Percentiles rank a stretch among this genome's conserved stretches.
Conservation (phyloP, 2,329 filamentous ascomycete genomes). For the Paracamarosporium sp. region DNA sequence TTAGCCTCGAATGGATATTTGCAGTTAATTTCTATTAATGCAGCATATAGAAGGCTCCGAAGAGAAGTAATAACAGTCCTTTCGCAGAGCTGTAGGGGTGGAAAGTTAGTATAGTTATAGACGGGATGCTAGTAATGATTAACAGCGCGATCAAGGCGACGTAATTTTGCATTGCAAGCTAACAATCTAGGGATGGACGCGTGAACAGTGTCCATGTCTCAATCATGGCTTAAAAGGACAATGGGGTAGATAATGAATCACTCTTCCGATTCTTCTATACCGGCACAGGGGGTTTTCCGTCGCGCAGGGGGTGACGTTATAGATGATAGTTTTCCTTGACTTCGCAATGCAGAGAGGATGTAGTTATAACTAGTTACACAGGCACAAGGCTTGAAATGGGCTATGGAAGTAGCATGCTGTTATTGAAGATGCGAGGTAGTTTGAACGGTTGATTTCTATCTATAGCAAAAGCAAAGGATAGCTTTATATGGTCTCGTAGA, state of each 20-base stretch:
- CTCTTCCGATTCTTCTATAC: neutral
- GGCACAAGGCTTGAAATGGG: no score
- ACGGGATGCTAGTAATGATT: neutral
- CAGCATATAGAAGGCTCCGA: neutral
- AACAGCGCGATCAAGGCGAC: neutral
- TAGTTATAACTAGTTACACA: no score
- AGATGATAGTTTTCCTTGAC: no score
- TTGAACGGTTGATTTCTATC: no score
- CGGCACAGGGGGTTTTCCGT: neutral
- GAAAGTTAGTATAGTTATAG: neutral
- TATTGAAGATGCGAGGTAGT: no score
- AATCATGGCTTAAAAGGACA: neutral
- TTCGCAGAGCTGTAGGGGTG: neutral
- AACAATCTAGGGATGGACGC: neutral
- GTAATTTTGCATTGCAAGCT: neutral
- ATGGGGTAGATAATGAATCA: neutral
- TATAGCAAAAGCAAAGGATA: no score
- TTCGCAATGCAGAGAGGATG: no score
- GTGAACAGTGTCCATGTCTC: neutral
- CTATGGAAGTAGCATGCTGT: no score
- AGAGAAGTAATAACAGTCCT: neutral
- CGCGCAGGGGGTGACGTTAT: neutral
- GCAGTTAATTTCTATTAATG: neutral
- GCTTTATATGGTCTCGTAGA: no score
- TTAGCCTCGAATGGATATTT: neutral